Conservation (phyloP, 345 rosid species). For the Populus ilicifolia region DNA sequence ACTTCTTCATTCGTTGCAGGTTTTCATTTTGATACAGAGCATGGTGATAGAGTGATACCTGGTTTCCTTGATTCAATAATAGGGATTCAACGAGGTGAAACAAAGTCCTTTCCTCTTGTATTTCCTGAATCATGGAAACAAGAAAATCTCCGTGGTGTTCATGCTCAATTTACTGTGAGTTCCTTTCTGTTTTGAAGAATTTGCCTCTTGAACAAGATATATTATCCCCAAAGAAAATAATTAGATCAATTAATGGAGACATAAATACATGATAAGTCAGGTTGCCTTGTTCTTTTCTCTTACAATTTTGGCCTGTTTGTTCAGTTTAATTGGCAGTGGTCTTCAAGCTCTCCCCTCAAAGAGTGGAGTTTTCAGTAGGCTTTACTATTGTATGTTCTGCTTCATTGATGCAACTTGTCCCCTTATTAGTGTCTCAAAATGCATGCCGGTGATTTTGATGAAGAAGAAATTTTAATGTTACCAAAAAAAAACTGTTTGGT, state of each 20-base stretch:
- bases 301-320: not conserved
- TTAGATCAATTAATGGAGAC: not conserved
- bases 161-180: conserved; percentile 86
- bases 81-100: conserved; percentile 71
- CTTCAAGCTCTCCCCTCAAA: not conserved
- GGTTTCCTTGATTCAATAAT: conserved; percentile 75
- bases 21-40: conserved; percentile 87
- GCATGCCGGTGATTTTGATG: not conserved
- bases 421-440: not conserved
- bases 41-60: conserved; percentile 69
- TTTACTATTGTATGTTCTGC: not conserved
- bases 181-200: conserved; percentile 14
- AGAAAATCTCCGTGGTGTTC: conserved; percentile 75
- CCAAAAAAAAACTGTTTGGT: too few species aligned
- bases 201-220: not conserved
- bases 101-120: conserved; percentile 67
- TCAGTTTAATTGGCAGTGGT: not conserved
- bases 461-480: not conserved
- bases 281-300: not conserved
- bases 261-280: not conserved
- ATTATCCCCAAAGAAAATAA: not conserved
- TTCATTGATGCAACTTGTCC: not conserved
- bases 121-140: conserved; percentile 92
- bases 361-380: not conserved
- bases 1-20: conserved; percentile 41